A percentile compares a stretch with the other conserved stretches of the same genome.
These are phyloP conservation scores for Sporothrix pseudoabietina DNA, from an alignment of 2,329 filamentous ascomycete genomes.

Conservation along the genomic window DNA sequence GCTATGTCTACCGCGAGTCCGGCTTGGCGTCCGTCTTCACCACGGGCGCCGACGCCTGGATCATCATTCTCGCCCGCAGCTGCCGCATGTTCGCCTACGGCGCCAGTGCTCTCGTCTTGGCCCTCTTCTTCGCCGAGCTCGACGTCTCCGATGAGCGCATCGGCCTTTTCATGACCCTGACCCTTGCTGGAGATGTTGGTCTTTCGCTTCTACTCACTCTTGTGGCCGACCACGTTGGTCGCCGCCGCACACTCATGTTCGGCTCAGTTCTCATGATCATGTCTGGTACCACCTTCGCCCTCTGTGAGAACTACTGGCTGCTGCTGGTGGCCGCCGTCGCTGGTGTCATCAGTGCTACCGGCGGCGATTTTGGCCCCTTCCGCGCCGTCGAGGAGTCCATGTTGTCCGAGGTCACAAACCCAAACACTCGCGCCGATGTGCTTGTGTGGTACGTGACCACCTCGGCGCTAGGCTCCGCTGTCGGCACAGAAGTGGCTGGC, in stretches of 20 bases:
- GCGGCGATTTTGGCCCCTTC: constrained; percentile 69
- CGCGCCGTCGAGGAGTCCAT: constrained; percentile 67
- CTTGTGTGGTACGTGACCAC: constrained; percentile 66
- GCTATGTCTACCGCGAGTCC: constrained; percentile 45
- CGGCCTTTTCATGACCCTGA: constrained; percentile 68
- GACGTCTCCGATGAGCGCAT: constrained; percentile 60
- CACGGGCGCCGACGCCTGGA: constrained; percentile 54
- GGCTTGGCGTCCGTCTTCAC: constrained; percentile 51
- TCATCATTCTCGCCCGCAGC: constrained; percentile 56
- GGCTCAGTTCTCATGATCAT: constrained; percentile 60
- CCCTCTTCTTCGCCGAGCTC: constrained; percentile 61
- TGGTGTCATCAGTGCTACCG: constrained; percentile 63
- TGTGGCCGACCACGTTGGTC: constrained; percentile 60
- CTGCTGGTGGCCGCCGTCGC: constrained; percentile 60
- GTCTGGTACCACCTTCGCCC: constrained; percentile 57
- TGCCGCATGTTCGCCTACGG: constrained; percentile 67
- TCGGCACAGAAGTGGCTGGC: constrained; percentile 57
- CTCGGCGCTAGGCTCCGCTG: constrained; percentile 57
- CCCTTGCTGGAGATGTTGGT: constrained; percentile 61
- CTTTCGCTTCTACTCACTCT: constrained; percentile 61
- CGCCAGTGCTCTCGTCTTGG: constrained; percentile 61
- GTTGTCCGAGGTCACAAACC: constrained; percentile 61
- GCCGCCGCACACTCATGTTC: constrained; percentile 55
- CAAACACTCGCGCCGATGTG: constrained; percentile 61
- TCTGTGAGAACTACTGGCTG: constrained; percentile 61